Evolutionary conservation across 2,329 filamentous ascomycete species (phyloP).

Genomic region (Diaporthe eres): DNA sequence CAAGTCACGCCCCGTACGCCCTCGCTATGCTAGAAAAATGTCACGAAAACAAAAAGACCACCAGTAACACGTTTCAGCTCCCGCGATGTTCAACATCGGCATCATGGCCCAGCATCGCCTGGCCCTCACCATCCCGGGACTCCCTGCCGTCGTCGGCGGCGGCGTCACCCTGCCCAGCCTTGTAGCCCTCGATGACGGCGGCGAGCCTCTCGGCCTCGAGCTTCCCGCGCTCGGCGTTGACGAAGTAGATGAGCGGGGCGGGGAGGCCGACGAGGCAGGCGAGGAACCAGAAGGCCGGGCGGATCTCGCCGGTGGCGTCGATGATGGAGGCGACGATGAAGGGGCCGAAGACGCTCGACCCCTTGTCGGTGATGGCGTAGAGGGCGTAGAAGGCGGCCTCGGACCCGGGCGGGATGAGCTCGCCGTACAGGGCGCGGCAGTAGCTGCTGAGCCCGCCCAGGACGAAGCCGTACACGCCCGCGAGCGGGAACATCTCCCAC

Average conservation of each 20-base stretch:
- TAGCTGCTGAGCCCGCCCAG: slow-evolving; percentile 94
- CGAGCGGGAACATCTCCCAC: slow-evolving; percentile 97
- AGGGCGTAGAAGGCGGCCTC: slow-evolving; percentile 97
- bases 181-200: slow-evolving; percentile 69
- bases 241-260: slow-evolving; percentile 85
- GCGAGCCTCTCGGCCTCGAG: slow-evolving; percentile 76
- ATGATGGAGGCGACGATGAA: slow-evolving; percentile 95
- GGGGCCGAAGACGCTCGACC: slow-evolving; percentile 92
- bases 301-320: slow-evolving; percentile 83
- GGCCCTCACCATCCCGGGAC: slow-evolving; percentile 30
- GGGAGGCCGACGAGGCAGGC: slow-evolving; percentile 87
- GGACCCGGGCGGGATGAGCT: slow-evolving; percentile 92
- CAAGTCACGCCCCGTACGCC: slow-evolving; percentile 12
- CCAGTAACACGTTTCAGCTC: neutral
- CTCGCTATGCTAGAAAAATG: slow-evolving; percentile 13
- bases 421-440: slow-evolving; percentile 91
- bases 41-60: neutral
- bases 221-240: slow-evolving; percentile 86
- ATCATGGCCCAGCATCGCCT: slow-evolving; percentile 42
- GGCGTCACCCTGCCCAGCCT: slow-evolving; percentile 44
- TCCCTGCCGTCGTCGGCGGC: neutral
- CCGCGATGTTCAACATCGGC: neutral
- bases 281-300: slow-evolving; percentile 93
- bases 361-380: slow-evolving; percentile 98
- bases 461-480: slow-evolving; percentile 92